Evolutionary conservation across 176 grass and related monocot genomes (phyloP).

Genomic region (Thinopyrum elongatum): DNA sequence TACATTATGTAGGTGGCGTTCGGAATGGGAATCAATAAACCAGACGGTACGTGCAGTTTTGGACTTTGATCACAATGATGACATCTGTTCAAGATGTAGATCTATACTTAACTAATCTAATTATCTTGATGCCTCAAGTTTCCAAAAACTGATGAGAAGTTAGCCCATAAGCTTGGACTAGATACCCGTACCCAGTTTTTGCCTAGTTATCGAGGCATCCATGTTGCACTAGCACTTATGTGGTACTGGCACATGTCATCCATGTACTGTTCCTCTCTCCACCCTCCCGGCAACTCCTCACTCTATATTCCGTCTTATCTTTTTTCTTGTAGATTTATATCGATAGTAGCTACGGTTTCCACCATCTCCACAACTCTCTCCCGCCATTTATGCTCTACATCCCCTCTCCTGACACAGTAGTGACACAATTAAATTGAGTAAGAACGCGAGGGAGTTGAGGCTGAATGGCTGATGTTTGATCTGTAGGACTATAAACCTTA

Average conservation of each 20-base stretch:
- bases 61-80: slow-evolving; percentile 26
- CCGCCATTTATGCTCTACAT: neutral
- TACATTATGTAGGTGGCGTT: slow-evolving; percentile 75
- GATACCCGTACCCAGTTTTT: neutral
- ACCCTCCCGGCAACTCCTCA: neutral
- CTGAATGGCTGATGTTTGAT: neutral
- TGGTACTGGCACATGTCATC: neutral
- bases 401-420: neutral
- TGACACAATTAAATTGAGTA: neutral
- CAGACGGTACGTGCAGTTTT: slow-evolving; percentile 67
- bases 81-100: neutral
- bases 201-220: neutral
- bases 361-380: neutral
- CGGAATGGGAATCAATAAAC: slow-evolving; percentile 98
- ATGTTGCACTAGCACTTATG: neutral
- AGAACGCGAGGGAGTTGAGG: neutral
- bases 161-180: slow-evolving; percentile 10
- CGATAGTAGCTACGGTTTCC: neutral
- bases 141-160: slow-evolving; percentile 9
- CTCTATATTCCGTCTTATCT: neutral
- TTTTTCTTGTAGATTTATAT: neutral
- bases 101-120: slow-evolving; percentile 18
- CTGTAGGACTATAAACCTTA: neutral
- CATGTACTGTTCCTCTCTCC: neutral
- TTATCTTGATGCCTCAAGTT: slow-evolving; percentile 22